A percentile compares a stretch with the other conserved stretches of the same genome.
Conservation (phyloP, 2,329 filamentous ascomycete species). For the Ophiostoma pallidulum region DNA sequence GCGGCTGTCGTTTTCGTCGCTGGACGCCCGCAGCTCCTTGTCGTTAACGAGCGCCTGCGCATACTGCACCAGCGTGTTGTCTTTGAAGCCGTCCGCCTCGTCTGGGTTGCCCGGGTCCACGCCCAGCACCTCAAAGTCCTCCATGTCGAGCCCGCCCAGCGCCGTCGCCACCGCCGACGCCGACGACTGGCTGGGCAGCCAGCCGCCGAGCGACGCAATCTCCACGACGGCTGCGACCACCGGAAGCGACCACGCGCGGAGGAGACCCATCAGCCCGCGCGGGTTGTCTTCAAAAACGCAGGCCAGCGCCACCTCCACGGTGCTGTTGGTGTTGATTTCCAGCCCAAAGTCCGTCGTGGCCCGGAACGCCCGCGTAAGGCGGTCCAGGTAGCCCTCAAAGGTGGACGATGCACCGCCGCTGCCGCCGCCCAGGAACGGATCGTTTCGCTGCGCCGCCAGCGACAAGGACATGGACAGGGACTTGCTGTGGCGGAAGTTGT, state of each 20-base stretch:
- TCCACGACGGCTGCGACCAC: constrained; percentile 72
- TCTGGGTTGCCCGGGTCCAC: constrained; percentile 50
- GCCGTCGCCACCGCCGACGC: constrained; percentile 39
- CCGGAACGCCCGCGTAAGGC: constrained; percentile 62
- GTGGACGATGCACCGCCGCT: constrained; percentile 37
- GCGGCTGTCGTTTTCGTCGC: constrained; percentile 4
- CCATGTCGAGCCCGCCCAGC: constrained; percentile 59
- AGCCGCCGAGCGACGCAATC: constrained; percentile 71
- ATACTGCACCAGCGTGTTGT: constrained; percentile 69
- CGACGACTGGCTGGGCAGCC: constrained; percentile 57
- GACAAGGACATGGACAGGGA: constrained; percentile 9
- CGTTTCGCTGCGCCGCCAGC: constrained; percentile 13
- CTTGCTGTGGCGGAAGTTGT: constrained; percentile 3
- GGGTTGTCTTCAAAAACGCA: constrained; percentile 76
- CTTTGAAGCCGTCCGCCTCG: constrained; percentile 59
- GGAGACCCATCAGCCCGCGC: constrained; percentile 62
- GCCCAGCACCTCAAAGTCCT: constrained; percentile 76
- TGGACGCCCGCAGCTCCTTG: constrained; percentile 34
- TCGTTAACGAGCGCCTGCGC: constrained; percentile 56
- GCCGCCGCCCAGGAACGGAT: constrained; percentile 29
- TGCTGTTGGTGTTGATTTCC: constrained; percentile 63
- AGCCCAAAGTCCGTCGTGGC: constrained; percentile 62
- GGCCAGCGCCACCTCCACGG: constrained; percentile 71
- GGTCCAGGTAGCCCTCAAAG: constrained; percentile 62
- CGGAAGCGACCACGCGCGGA: constrained; percentile 72